phyloP scores from a whole-genome alignment of 495 filamentous ascomycete genomes.

The Xylaria flabelliformis region DNA sequence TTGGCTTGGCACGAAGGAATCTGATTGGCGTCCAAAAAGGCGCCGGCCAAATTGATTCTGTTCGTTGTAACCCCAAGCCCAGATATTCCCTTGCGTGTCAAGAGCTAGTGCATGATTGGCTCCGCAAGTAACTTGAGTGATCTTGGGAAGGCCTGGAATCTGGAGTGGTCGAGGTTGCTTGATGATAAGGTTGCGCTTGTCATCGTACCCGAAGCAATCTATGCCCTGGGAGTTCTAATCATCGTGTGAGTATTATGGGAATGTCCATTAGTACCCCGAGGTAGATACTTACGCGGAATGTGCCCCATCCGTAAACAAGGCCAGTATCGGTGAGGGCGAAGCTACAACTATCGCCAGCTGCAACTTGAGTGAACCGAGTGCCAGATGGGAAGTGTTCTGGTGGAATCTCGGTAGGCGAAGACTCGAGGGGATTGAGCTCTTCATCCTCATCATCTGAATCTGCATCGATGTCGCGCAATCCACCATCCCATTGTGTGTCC shows the following conservation, averaged over 20 bases:
- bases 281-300: constrained; percentile 65
- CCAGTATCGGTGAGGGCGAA: constrained; percentile 73
- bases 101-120: constrained; percentile 69
- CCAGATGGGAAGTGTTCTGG: constrained; percentile 55
- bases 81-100: constrained; percentile 61
- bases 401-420: constrained; percentile 64
- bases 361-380: constrained; percentile 64
- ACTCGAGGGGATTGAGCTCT: constrained; percentile 66
- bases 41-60: constrained; percentile 70
- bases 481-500: constrained; percentile 60
- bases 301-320: constrained; percentile 73
- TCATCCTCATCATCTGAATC: constrained; percentile 56
- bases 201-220: constrained; percentile 19
- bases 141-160: constrained; percentile 60
- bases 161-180: constrained; percentile 55
- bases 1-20: constrained; percentile 37
- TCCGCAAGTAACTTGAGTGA: constrained; percentile 62
- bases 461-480: constrained; percentile 68
- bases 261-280: background rate
- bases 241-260: background rate
- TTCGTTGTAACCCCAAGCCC: constrained; percentile 68
- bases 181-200: constrained; percentile 34
- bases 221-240: constrained; percentile 46
- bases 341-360: constrained; percentile 67
- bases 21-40: constrained; percentile 45